Conservation (phyloP, 805 yeast genomes). For the Tetrapisispora iriomotensis region DNA sequence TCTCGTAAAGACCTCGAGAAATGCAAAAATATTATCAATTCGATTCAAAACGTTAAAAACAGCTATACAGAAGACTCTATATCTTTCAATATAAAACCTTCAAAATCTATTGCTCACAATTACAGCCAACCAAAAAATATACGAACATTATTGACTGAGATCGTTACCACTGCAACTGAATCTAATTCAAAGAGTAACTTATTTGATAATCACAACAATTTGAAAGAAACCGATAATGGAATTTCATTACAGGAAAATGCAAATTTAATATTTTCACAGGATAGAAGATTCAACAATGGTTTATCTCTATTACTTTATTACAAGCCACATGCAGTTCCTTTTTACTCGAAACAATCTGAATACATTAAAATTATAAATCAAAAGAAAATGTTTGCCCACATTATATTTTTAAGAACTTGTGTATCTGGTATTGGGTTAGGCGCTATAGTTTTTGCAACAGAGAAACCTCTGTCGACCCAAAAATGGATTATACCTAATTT, state of each 20-base stretch:
- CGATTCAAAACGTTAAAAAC: background rate
- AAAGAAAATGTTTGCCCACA: conserved; percentile 44
- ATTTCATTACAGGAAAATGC: conserved; percentile 14
- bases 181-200: conserved; percentile 22
- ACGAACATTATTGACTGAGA: conserved; percentile 15
- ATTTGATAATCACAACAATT: conserved; percentile 2
- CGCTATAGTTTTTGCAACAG: conserved; percentile 24
- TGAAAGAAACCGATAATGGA: conserved; percentile 15
- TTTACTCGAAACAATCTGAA: conserved; percentile 37
- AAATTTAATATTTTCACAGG: conserved; percentile 62
- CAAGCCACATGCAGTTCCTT: conserved; percentile 16
- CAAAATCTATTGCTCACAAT: background rate
- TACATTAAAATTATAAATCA: conserved; percentile 47
- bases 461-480: conserved; percentile 76
- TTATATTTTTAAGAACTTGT: conserved; percentile 61
- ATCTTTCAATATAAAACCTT: background rate
- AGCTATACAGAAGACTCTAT: background rate
- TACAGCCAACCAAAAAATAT: conserved; percentile 9
- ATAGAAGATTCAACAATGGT: conserved; percentile 70
- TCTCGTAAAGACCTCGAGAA: conserved; percentile 53
- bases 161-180: conserved; percentile 41
- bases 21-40: conserved; percentile 12
- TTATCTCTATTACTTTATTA: conserved; percentile 46
- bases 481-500: conserved; percentile 69
- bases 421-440: conserved; percentile 33